Evolutionary conservation across 1,284 basidiomycete genomes (phyloP), one percentile per base, ranked within the genome.

Genomic region (Porogramme epimiltina): DNA sequence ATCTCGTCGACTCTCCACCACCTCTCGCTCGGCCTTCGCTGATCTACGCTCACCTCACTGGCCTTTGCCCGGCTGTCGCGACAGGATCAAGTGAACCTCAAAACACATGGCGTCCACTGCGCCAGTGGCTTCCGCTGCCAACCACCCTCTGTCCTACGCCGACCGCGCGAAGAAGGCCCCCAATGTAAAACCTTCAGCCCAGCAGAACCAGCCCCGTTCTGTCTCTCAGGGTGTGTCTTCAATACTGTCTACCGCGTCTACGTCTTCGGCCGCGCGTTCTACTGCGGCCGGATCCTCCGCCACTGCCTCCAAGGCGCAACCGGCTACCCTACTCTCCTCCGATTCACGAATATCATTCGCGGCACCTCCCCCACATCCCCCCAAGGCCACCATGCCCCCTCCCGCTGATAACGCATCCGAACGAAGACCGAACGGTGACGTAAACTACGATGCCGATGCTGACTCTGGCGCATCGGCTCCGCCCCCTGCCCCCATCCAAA

Each of bases 71-170:
- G 6, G 43, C 41, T 38, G 28, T 52, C 42, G 38, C 43, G 23
- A 28, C 49, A 36, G 50, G 40, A 41, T 20, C 49, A 36, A n/a
- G 42, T 37, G 37, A 42, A 46, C 48, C 37, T 13, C 46, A 44
- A 41, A 55, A 56, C 55, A 50, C 62, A 77, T 77, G 76, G 67
- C 72, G 58, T 70, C 75, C 47, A 64, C 70, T 38, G 64, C 66
- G 25, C 56, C 66, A 41, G 67, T 66, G 49, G 51, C 60, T 31
- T 28, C 62, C 37, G 62, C 65, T 53, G 62, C 65, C 54, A 67
- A 69, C 53, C 67, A 66, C 46, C 71, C 70, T 57, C 66, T 81
- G 45, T 84, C 82, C 24, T 85, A 85, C 60, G 84, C 83, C 19
- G 79, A 85, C 55, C 77, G 78, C 55, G 82, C 80, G 49, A 85